These are phyloP conservation scores for Marasmius sp. DNA, from an alignment of 1,284 basidiomycete species.

Conservation along the genomic window DNA sequence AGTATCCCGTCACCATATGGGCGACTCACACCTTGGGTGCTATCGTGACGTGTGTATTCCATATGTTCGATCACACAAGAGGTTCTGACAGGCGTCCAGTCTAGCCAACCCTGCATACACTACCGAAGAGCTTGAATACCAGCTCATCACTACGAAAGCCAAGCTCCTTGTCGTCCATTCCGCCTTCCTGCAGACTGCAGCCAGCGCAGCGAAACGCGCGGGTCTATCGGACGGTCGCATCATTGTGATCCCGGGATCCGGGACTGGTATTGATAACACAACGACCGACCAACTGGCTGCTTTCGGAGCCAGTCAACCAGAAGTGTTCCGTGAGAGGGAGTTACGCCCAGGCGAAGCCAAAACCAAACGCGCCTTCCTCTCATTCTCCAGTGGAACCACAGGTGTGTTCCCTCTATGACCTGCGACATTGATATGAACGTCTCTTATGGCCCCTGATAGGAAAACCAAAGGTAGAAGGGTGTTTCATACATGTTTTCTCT, in stretches of 20 bases:
- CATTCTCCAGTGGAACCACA: constrained; percentile 82
- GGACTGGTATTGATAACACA: constrained; percentile 13
- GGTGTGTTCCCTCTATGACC: constrained; percentile 24
- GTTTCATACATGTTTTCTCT: background rate
- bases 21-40: constrained; percentile 73
- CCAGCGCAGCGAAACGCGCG: constrained; percentile 47
- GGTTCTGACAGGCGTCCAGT: constrained; percentile 25
- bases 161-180: constrained; percentile 63
- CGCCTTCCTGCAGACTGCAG: constrained; percentile 58
- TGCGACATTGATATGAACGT: background rate
- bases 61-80: constrained; percentile 1
- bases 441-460: constrained; percentile 34
- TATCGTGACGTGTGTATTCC: constrained; percentile 58
- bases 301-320: constrained; percentile 45
- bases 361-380: constrained; percentile 71
- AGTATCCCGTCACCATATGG: constrained; percentile 75
- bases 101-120: constrained; percentile 72
- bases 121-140: constrained; percentile 64
- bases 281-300: constrained; percentile 56
- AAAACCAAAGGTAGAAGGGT: constrained; percentile 61
- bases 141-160: constrained; percentile 56
- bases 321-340: constrained; percentile 46
- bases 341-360: constrained; percentile 64
- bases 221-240: constrained; percentile 57
- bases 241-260: constrained; percentile 46